Evolutionary conservation across 495 filamentous ascomycete genomes (phyloP).

Genomic region (Hypoxylon intermedium): DNA sequence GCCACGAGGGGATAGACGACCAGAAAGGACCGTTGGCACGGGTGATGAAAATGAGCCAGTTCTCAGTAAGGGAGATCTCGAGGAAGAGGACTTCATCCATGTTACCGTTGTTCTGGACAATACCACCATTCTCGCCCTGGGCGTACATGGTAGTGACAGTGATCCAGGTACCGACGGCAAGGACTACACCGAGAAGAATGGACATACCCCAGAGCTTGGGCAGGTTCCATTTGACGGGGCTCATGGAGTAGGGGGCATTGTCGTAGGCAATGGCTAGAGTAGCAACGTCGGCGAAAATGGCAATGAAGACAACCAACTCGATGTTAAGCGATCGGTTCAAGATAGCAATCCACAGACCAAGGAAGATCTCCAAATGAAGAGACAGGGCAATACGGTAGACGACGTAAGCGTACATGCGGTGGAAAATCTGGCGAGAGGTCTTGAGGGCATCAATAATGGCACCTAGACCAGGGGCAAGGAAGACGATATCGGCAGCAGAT

Average conservation of each 20-base stretch:
- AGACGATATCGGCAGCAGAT: conserved; percentile 92
- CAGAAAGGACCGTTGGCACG: conserved; percentile 87
- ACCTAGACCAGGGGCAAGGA: conserved; percentile 87
- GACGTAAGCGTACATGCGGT: conserved; percentile 96
- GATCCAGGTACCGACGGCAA: conserved; percentile 86
- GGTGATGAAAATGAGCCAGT: conserved; percentile 97
- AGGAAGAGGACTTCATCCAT: conserved; percentile 86
- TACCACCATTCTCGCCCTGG: conserved; percentile 71
- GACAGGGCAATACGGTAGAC: conserved; percentile 95
- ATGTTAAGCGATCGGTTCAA: conserved; percentile 84
- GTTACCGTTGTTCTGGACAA: conserved; percentile 85
- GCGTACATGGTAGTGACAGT: conserved; percentile 78
- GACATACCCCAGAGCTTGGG: conserved; percentile 94
- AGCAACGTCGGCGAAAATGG: conserved; percentile 93
- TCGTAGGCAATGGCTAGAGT: conserved; percentile 94
- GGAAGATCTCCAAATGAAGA: conserved; percentile 86
- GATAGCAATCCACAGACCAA: conserved; percentile 89
- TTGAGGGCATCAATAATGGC: conserved; percentile 94
- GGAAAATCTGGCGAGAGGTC: conserved; percentile 94
- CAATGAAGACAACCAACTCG: conserved; percentile 88
- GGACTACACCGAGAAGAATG: conserved; percentile 77
- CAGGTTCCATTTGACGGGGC: conserved; percentile 92
- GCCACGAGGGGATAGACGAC: conserved; percentile 83
- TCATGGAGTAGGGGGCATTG: conserved; percentile 84
- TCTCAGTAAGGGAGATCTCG: conserved; percentile 88